Base-by-base conservation (phyloP, 768 basidiomycete species). In the Suillus hirtellus region DNA sequence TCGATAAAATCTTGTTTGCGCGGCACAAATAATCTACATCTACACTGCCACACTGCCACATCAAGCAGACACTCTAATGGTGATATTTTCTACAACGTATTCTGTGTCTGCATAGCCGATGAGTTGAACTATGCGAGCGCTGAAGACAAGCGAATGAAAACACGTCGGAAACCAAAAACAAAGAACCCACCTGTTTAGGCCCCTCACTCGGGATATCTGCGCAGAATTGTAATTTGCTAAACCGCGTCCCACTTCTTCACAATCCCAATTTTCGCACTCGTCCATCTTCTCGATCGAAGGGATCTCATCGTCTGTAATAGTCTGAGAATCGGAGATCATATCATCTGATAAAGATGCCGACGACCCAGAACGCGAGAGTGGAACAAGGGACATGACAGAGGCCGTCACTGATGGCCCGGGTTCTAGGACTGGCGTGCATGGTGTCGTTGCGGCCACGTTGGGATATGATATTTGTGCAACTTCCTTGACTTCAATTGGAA, bases 21-120 rank as follows among this genome's bases (percentile, higher is more conserved):
- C 42, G 10, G 37, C 62, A 63, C 56, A 72, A 61, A 61, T 35
- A 58, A 61, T 60, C 42, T 60, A 37, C 31, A 56, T 67, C 63
- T 63, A 69, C 81, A 83, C 78, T 78, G 82, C 83, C 82, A 84
- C 80, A 69, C 78, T 78, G 82, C 83, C 82, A 84, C 81, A 69
- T 61, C 55, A 59, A 67, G 66, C 82, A 12, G 82, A 80, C 47
- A 86, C 72, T 60, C 89, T 83, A 60, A 96, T 90, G 3, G 92
- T 94, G 69, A 97, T 89, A 70, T 95, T 93, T 72, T 99, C 97
- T 7, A 96, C 96, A 55, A 99, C 95, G 77, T 99, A 92, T 74
- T 99, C 97, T 34, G 93, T 92, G 72, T 99, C 97, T 15, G 92
- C 92, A 75, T 99, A 99, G 3, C 95, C 96, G 55, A 99, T 75